Base-by-base conservation (phyloP, 2,329 filamentous ascomycete genomes). In the Penicillium sp. region DNA sequence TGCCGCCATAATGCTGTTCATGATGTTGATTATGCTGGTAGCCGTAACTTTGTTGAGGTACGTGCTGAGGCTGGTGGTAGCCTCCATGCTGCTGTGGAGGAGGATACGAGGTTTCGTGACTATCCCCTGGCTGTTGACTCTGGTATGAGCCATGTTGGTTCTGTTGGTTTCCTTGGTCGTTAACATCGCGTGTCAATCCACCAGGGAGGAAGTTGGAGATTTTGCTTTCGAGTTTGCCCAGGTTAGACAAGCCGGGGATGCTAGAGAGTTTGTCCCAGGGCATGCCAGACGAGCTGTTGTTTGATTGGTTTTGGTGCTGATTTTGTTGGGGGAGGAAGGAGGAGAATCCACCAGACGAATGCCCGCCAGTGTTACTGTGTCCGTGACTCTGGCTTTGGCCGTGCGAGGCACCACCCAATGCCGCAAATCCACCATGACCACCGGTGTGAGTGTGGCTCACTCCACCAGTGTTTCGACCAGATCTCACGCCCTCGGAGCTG, bases 401-500 rank as follows among this genome's bases (percentile, higher is more conserved):
- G 29, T 50, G 43, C 2, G 33, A 51, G 43, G 48, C 45, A 41
- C 60, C 60, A 9, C 59, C 65, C 34, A 63, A 56, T 34, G 52
- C 58, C 46, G 56, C 53, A 49, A 61, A 65, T 3, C 55, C 61
- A 19, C 54, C 56, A 31, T 53, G 48, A 10, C 57, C 58, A 34
- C 56, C 59, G n/a, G 62, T 58, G 37, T 70, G 66, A 2, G 66
- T 61, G 44, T 70, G 67, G 6, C 61, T 64, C 42, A 58, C 57
- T 6, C 62, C 61, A 12, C 57, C 57, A 22, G 64, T 65, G 66
- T 97, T 98, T 66, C 83, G 84, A 39, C 91, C 89, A 8, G 77
- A 76, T 62, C 82, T 85, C 52, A 98, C 93, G 6, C 87, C 88
- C 47, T 94, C 83, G 0, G 89, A 88, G 42, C 81, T 84, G 9